Evolutionary conservation across 2,329 filamentous ascomycete species (phyloP).

Genomic region (Mycosphaerella sp.): DNA sequence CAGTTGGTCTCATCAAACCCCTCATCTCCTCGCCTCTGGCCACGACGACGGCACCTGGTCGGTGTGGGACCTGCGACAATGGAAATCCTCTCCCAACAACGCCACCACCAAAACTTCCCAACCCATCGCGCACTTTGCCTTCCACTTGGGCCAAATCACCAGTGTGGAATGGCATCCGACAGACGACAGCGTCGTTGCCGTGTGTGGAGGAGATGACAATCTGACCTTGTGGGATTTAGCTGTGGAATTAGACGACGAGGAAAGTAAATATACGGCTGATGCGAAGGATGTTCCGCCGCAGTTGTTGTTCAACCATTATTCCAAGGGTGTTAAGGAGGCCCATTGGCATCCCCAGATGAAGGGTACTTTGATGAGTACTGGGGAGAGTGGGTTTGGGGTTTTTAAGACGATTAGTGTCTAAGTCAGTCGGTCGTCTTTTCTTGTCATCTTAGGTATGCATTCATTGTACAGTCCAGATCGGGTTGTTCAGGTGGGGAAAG

Average conservation of each 20-base stretch:
- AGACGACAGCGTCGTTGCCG: conserved; percentile 90
- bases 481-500: no score
- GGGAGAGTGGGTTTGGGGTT: conserved; percentile 68
- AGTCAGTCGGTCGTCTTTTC: background rate
- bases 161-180: conserved; percentile 96
- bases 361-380: conserved; percentile 81
- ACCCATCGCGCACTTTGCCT: conserved; percentile 87
- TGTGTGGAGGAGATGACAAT: conserved; percentile 88
- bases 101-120: conserved; percentile 53
- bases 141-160: conserved; percentile 95
- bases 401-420: conserved; percentile 41
- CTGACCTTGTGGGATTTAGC: conserved; percentile 95
- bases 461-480: no score
- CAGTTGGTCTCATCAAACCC: conserved; percentile 85
- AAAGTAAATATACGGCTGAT: conserved; percentile 82
- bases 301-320: conserved; percentile 92
- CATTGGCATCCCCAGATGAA: conserved; percentile 98
- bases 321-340: conserved; percentile 87
- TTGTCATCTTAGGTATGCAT: no score
- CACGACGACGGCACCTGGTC: conserved; percentile 91
- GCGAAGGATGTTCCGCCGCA: conserved; percentile 89
- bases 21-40: conserved; percentile 83
- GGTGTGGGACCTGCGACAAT: conserved; percentile 93
- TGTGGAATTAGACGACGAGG: conserved; percentile 94
- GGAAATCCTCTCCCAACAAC: conserved; percentile 60